Percentiles rank a stretch among this genome's conserved stretches.
These are phyloP conservation scores for Kitagawia praeruptora DNA, from an alignment of 129 eudicot species.

Conservation along the genomic window DNA sequence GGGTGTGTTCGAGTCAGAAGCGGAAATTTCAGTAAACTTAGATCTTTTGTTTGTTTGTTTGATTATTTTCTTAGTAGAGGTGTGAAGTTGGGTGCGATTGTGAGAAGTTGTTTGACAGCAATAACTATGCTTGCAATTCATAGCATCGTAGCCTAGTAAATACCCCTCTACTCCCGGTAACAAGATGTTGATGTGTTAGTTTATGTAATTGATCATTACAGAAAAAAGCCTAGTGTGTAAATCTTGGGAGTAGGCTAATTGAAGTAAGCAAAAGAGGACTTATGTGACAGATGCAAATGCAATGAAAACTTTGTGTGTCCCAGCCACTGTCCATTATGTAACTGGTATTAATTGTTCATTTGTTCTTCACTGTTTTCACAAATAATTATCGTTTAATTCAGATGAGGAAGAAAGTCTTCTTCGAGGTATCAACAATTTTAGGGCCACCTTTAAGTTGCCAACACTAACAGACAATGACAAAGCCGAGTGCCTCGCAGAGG, in stretches of 20 bases:
- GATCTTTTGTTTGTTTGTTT: not conserved
- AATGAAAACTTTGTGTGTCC: no score
- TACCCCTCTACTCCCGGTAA: no score
- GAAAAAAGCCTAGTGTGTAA: not conserved
- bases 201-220: no score
- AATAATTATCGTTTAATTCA: slow-evolving; percentile 18
- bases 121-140: not conserved
- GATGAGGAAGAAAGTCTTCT: slow-evolving; percentile 72
- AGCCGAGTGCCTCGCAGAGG: slow-evolving; percentile 74
- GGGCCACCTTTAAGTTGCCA: slow-evolving; percentile 57
- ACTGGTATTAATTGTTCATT: not conserved
- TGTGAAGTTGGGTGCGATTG: not conserved
- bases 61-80: not conserved
- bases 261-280: not conserved
- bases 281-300: no score
- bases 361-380: not conserved
- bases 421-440: slow-evolving; percentile 63
- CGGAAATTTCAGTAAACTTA: not conserved
- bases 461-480: slow-evolving; percentile 50
- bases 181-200: no score
- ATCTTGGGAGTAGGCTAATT: not conserved
- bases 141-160: no score
- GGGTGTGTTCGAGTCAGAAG: not conserved
- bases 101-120: no score
- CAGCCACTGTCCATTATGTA: no score